Evolutionary conservation across 2,329 filamentous ascomycete species (phyloP).

Genomic region (Thelonectria rubi): DNA sequence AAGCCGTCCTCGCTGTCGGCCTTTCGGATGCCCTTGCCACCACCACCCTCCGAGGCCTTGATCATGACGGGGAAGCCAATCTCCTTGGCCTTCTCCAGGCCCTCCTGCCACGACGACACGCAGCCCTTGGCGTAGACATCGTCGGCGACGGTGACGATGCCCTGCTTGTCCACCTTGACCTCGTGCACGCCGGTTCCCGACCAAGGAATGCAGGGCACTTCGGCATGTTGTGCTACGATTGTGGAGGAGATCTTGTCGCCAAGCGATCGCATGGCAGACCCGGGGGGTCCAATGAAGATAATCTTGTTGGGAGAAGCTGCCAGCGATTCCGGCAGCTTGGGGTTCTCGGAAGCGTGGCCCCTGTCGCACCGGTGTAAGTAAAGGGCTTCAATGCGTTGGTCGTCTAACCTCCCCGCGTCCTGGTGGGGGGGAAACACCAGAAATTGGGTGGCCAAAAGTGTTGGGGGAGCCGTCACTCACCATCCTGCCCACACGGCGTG

Average conservation of each 20-base stretch:
- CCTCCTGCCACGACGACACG: constrained; percentile 88
- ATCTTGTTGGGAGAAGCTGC: constrained; percentile 98
- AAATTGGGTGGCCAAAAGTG: constrained; percentile 16
- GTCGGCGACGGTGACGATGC: constrained; percentile 92
- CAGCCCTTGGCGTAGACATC: constrained; percentile 90
- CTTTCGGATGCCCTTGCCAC: constrained; percentile 99
- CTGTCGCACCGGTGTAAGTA: constrained; percentile 58
- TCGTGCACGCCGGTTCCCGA: constrained; percentile 90
- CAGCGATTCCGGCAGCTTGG: constrained; percentile 93
- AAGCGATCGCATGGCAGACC: constrained; percentile 97
- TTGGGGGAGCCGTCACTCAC: constrained; percentile 61
- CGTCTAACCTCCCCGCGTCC: neutral
- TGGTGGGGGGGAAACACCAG: constrained; percentile 5
- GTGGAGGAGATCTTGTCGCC: constrained; percentile 99
- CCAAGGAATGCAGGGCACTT: constrained; percentile 99
- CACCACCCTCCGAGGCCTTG: constrained; percentile 99
- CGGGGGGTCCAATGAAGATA: constrained; percentile 97
- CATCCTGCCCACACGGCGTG: constrained; percentile 99
- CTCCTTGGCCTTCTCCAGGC: constrained; percentile 82
- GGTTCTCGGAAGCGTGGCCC: constrained; percentile 99
- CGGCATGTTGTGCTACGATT: constrained; percentile 96
- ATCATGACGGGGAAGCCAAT: constrained; percentile 99
- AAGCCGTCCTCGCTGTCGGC: constrained; percentile 88
- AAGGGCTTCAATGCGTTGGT: neutral
- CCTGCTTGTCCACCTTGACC: constrained; percentile 80